Conservation (phyloP, 768 basidiomycete genomes). For the Sporobolomyces phaffii region DNA sequence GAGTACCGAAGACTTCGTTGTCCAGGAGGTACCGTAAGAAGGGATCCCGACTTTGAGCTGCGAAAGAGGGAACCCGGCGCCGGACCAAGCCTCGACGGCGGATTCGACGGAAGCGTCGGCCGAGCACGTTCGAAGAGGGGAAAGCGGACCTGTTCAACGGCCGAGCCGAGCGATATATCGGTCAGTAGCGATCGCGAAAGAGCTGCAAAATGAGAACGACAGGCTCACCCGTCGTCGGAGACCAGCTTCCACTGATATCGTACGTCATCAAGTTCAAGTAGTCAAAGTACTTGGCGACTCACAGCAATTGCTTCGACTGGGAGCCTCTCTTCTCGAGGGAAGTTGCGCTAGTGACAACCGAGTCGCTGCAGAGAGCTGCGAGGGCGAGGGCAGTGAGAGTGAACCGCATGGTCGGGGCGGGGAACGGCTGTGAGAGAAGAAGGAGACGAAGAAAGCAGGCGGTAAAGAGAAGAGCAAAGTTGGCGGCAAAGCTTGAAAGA, state of each 20-base stretch:
- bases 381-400: too few relatives aligned
- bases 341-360: too few relatives aligned
- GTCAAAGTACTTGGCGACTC: constrained; percentile 64
- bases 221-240: not conserved
- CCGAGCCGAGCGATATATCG: too few relatives aligned
- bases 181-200: too few relatives aligned
- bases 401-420: too few relatives aligned
- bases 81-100: constrained; percentile 65
- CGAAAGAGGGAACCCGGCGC: constrained; percentile 65
- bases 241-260: constrained; percentile 8
- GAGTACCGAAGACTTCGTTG: constrained; percentile 4
- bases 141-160: constrained; percentile 70
- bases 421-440: too few relatives aligned
- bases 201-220: too few relatives aligned
- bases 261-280: constrained; percentile 76
- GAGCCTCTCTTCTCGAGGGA: not conserved
- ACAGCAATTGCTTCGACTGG: constrained; percentile 46
- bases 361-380: too few relatives aligned
- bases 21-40: constrained; percentile 19
- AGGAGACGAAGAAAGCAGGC: too few relatives aligned
- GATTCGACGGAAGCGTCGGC: constrained; percentile 67
- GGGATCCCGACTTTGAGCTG: constrained; percentile 59
- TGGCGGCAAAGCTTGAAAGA: too few relatives aligned
- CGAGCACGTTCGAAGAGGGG: constrained; percentile 71
- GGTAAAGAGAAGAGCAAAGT: too few relatives aligned